phyloP scores from a whole-genome alignment of 2,329 filamentous ascomycete genomes.

The Seiridium unicorne region DNA sequence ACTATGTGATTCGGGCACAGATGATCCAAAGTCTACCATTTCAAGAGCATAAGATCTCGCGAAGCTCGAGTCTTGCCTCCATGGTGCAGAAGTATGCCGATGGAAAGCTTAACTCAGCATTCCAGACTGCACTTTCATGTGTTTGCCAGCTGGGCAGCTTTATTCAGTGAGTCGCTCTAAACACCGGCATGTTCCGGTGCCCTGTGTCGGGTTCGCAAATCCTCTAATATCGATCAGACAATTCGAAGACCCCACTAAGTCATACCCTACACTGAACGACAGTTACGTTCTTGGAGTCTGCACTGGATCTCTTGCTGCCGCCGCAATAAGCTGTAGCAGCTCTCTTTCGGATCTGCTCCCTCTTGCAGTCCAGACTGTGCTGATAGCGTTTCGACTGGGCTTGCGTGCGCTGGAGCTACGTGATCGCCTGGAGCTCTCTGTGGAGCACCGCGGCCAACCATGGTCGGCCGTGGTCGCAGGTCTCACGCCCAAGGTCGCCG shows the following conservation, averaged over 20 bases:
- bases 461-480: neutral
- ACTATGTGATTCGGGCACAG: neutral
- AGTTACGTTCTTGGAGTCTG: slow-evolving; percentile 23
- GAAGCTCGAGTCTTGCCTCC: no score
- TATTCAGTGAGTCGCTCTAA: neutral
- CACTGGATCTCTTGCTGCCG: slow-evolving; percentile 29
- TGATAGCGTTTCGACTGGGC: slow-evolving; percentile 27
- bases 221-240: neutral
- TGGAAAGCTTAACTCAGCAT: neutral
- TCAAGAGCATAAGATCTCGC: no score
- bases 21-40: no score
- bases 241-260: neutral
- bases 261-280: slow-evolving; percentile 4
- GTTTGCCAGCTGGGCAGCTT: neutral
- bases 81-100: neutral
- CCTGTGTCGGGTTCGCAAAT: no score
- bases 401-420: slow-evolving; percentile 11
- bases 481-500: neutral
- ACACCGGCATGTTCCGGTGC: neutral
- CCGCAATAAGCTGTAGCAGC: slow-evolving; percentile 25
- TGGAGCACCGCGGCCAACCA: neutral
- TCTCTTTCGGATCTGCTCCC: slow-evolving; percentile 24
- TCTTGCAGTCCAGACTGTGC: slow-evolving; percentile 25
- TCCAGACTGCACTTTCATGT: neutral
- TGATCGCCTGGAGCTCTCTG: neutral